Conservation (phyloP, 257 asterid genomes). For the Solanum rostratum region DNA sequence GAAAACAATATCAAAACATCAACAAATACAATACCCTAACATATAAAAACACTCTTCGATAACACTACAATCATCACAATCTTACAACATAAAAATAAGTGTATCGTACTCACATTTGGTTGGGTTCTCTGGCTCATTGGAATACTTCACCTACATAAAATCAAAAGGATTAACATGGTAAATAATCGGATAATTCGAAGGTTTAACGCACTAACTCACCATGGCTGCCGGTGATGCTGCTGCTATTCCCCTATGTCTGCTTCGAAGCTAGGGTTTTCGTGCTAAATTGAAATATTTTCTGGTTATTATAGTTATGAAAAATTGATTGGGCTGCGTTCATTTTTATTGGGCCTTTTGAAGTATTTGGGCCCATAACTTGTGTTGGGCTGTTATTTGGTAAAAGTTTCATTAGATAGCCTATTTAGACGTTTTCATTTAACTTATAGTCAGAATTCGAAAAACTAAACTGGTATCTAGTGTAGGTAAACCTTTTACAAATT, state of each 20-base stretch:
- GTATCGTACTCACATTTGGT: constrained; percentile 41
- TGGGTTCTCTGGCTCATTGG: constrained; percentile 58
- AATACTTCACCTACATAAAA: constrained; percentile 51
- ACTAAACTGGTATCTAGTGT: not conserved
- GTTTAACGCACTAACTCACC: not conserved
- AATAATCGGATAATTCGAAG: not conserved
- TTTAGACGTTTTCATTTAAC: not conserved
- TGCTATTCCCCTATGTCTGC: not conserved
- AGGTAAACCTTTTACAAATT: too few species aligned
- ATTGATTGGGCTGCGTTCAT: not conserved
- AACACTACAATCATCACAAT: not conserved
- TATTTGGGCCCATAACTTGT: not conserved
- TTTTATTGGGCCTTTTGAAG: not conserved
- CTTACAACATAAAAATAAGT: not conserved
- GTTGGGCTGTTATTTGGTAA: not conserved
- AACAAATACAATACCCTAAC: not conserved
- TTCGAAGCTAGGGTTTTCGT: not conserved
- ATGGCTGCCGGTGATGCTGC: not conserved
- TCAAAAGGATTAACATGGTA: not conserved
- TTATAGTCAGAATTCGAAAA: not conserved
- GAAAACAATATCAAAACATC: not conserved
- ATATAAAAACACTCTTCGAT: not conserved
- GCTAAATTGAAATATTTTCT: not conserved
- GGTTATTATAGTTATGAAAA: not conserved
- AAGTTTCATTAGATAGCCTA: not conserved